A percentile compares a stretch with the other conserved stretches of the same genome.
These are phyloP conservation scores for Sanghuangporus weigelae DNA, from an alignment of 1,284 basidiomycete genomes.

Conservation along the genomic window DNA sequence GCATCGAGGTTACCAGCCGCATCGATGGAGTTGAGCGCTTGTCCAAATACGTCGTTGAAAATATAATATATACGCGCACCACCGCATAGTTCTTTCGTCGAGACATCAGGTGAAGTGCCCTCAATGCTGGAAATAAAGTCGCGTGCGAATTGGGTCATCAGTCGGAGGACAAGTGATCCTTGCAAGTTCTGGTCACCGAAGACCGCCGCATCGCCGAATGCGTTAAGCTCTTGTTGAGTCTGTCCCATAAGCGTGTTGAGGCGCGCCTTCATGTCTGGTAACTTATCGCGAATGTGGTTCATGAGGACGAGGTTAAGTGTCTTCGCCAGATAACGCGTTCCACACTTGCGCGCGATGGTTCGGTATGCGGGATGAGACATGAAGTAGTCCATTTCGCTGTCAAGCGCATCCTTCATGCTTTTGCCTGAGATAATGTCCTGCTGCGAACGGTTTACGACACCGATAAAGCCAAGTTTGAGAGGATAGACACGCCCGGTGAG, in stretches of 20 bases:
- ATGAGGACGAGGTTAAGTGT: slow-evolving; percentile 94
- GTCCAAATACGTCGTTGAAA: slow-evolving; percentile 98
- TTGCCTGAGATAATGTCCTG: slow-evolving; percentile 95
- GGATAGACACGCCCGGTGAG: slow-evolving; percentile 96
- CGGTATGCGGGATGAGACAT: slow-evolving; percentile 85
- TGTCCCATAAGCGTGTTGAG: slow-evolving; percentile 99
- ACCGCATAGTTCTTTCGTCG: slow-evolving; percentile 97
- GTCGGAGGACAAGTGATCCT: slow-evolving; percentile 84
- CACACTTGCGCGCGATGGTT: slow-evolving; percentile 96
- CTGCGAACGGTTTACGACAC: slow-evolving; percentile 95
- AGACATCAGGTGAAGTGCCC: slow-evolving; percentile 95
- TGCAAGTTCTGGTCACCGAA: slow-evolving; percentile 91
- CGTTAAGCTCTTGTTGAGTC: slow-evolving; percentile 95
- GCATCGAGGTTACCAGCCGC: slow-evolving; percentile 88
- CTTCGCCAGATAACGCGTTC: slow-evolving; percentile 92
- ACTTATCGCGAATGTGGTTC: slow-evolving; percentile 97
- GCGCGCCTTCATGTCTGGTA: slow-evolving; percentile 99
- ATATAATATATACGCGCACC: slow-evolving; percentile 99
- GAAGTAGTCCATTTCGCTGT: slow-evolving; percentile 92
- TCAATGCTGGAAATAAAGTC: slow-evolving; percentile 98
- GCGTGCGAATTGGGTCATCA: slow-evolving; percentile 98
- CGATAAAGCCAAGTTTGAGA: slow-evolving; percentile 96
- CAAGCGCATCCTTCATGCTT: slow-evolving; percentile 79
- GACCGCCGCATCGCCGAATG: slow-evolving; percentile 92
- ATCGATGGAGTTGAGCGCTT: slow-evolving; percentile 87